Evolutionary conservation across 371 early-diverging fungal genomes (phyloP).

Genomic region (Mortierella polycephala): DNA sequence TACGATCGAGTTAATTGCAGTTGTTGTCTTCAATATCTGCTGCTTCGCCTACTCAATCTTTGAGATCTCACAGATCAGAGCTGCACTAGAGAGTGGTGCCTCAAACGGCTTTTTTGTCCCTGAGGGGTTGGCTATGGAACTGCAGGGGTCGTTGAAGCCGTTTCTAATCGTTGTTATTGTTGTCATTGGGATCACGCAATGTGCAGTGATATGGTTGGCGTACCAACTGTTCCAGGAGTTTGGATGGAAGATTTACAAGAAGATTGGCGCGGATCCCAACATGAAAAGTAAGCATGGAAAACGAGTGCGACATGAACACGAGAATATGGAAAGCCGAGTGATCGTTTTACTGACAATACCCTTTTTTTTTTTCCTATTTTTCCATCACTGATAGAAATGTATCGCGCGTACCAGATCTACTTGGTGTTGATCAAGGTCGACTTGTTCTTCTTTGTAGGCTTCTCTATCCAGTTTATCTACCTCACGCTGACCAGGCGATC

Average conservation of each 20-base stretch:
- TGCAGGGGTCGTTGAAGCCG: conserved; percentile 12
- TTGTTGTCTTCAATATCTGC: conserved; percentile 82
- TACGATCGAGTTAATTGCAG: conserved; percentile 89
- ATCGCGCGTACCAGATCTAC: conserved; percentile 87
- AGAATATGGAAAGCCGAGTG: neutral
- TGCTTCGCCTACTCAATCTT: conserved; percentile 84
- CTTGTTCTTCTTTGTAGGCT: conserved; percentile 88
- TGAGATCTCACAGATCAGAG: conserved; percentile 44
- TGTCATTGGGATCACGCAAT: conserved; percentile 41
- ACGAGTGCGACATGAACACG: neutral
- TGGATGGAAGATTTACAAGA: conserved; percentile 95
- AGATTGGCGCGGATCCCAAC: conserved; percentile 90
- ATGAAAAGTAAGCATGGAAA: conserved; percentile 74
- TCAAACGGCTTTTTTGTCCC: conserved; percentile 9
- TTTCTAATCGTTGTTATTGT: conserved; percentile 35
- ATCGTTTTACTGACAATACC: neutral
- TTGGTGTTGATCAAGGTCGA: conserved; percentile 89
- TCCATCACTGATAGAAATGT: conserved; percentile 71
- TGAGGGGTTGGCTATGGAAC: conserved; percentile 9
- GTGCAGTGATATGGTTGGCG: conserved; percentile 35
- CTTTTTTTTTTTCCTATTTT: conserved; percentile 1
- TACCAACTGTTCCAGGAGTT: conserved; percentile 82
- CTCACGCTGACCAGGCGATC: conserved; percentile 67
- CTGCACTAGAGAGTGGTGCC: conserved; percentile 43
- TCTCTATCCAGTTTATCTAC: conserved; percentile 88